Evolutionary conservation across 2,329 filamentous ascomycete genomes (phyloP).

Genomic region (Hypoxylon sp.): DNA sequence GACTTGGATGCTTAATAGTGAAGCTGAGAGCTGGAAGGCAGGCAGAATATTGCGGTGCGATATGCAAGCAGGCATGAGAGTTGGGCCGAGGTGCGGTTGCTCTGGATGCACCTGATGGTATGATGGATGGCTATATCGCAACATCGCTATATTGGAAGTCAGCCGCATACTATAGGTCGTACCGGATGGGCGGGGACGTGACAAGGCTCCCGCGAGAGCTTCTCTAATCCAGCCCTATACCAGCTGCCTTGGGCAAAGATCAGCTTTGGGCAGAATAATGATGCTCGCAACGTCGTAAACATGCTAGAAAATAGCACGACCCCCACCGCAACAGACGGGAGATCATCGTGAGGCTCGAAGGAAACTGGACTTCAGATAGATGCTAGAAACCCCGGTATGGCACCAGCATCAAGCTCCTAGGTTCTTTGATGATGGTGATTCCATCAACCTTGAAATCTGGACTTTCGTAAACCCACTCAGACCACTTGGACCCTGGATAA

Average conservation of each 20-base stretch:
- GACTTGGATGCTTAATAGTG: conserved; percentile 23
- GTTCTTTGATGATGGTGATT: conserved; percentile 10
- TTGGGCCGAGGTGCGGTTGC: conserved; percentile 41
- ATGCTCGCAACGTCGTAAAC: background rate
- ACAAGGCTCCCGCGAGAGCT: conserved; percentile 7
- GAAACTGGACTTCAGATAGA: conserved; percentile 2
- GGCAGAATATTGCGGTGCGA: conserved; percentile 19
- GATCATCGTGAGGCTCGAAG: conserved; percentile 16
- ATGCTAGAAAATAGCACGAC: conserved; percentile 4
- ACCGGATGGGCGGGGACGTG: conserved; percentile 32
- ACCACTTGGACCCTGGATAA: conserved; percentile 26
- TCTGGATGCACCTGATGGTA: conserved; percentile 32
- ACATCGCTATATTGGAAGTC: conserved; percentile 14
- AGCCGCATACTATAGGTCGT: conserved; percentile 37
- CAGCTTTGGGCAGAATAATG: conserved; percentile 13
- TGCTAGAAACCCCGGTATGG: conserved; percentile 6
- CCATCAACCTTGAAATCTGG: conserved; percentile 21
- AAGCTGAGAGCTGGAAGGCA: conserved; percentile 30
- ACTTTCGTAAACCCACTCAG: conserved; percentile 19
- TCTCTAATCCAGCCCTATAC: conserved; percentile 27
- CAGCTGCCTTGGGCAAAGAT: conserved; percentile 28
- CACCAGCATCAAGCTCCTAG: conserved; percentile 7
- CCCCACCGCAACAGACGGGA: background rate
- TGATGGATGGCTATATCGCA: conserved; percentile 30
- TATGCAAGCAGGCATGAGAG: conserved; percentile 31